Evolutionary conservation across 495 filamentous ascomycete genomes (phyloP), one percentile per base, ranked within the genome.

Genomic region (Trichocladium antarcticum): DNA sequence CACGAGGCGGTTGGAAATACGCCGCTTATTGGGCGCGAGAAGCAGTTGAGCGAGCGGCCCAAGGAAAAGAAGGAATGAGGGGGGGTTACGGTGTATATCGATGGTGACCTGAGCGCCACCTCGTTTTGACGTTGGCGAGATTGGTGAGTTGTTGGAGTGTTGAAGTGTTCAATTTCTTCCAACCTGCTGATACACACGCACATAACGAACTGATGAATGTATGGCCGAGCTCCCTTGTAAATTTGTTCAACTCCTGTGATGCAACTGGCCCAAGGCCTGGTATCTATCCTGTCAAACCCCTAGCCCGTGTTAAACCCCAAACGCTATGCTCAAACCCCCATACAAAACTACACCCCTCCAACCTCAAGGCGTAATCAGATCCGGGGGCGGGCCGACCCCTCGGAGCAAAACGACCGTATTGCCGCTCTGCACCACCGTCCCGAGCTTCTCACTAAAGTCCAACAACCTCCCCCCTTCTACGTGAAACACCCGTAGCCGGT

Each of bases 371-470:
- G 68, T 62, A 15, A 74, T 74, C 52, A 74, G 42, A 58, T 73
- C 67, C 9, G 65, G 64, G 36, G 71, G 64, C 14, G 74, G 20
- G 82, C 59, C 88, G 28, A 95, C 81, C 1, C 92, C 92, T 53
- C 92, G 75, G 44, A 97, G 57, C 63, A 98, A 58, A 11, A 98
- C 89, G 53, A 97, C 75, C 8, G 85, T 96, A 66, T 97, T 85
- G 3, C 92, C 93, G 56, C 73, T 81, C 47, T 76, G 77, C 52
- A 85, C 61, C 9, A 74, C 74, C 59, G 80, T 75, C 7, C 83
- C 89, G 17, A 83, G 65, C 66, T 88, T 84, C 66, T 95, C 89
- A 19, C 77, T 78, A 65, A 96, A 98, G 40, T 84, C 84, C 53
- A 98, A 60, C 49, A 97, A 69, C 47, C 86, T 68, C 1, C 93